Percentiles rank a stretch among this genome's conserved stretches.
phyloP scores from a whole-genome alignment of 306 rosid species.

The Dicorynia guianensis region DNA sequence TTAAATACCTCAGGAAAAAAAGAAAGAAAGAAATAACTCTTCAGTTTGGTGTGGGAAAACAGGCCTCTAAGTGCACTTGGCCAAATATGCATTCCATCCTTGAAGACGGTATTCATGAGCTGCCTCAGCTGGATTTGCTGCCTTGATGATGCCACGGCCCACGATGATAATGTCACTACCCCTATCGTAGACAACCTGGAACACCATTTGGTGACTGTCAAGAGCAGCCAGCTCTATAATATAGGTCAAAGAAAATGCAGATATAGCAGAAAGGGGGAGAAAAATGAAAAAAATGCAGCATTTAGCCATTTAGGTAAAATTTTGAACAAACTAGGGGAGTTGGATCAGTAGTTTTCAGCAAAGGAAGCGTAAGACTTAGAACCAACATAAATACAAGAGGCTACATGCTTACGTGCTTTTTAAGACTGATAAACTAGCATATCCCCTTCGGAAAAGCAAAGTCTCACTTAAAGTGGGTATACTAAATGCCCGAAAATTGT shows the following conservation, averaged over 20 bases:
- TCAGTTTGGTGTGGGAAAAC: slow-evolving; percentile 19
- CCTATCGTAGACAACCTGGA: slow-evolving; percentile 81
- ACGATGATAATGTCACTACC: slow-evolving; percentile 89
- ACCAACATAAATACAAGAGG: too few relatives aligned
- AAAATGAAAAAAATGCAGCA: neutral
- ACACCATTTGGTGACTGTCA: slow-evolving; percentile 31
- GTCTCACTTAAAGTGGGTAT: too few relatives aligned
- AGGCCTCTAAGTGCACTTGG: slow-evolving; percentile 55
- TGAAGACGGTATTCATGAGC: slow-evolving; percentile 80
- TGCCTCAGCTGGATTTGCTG: slow-evolving; percentile 72
- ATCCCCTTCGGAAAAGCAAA: too few relatives aligned
- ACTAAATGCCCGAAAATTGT: too few relatives aligned
- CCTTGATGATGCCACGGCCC: slow-evolving; percentile 92
- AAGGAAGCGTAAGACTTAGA: too few relatives aligned
- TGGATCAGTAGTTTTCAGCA: too few relatives aligned
- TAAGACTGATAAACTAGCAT: slow-evolving; percentile 5
- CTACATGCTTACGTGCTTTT: neutral
- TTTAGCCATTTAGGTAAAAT: too few relatives aligned
- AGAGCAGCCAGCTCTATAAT: neutral
- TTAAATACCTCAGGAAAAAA: neutral
- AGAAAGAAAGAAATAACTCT: neutral
- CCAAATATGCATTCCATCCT: slow-evolving; percentile 88
- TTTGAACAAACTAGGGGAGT: too few relatives aligned
- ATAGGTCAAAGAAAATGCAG: neutral
- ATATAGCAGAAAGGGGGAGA: slow-evolving; percentile 22